Conservation (phyloP, 2,329 filamentous ascomycete species). For the Tolypocladium endophyticum region DNA sequence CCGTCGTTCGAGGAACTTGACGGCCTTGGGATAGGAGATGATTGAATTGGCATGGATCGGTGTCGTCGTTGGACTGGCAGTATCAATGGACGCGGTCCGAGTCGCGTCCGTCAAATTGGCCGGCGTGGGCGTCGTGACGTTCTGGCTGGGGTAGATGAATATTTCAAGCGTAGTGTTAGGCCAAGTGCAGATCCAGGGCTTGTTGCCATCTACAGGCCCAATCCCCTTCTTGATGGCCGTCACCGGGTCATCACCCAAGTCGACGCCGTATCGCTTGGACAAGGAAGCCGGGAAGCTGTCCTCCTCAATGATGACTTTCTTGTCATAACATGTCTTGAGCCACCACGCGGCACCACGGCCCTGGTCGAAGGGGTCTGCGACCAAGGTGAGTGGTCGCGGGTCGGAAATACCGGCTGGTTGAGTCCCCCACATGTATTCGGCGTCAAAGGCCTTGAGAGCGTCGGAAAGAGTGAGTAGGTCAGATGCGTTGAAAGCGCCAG, state of each 20-base stretch:
- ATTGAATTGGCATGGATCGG: conserved; percentile 7
- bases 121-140: conserved; percentile 25
- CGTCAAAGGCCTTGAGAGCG: conserved; percentile 25
- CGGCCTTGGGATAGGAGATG: conserved; percentile 36
- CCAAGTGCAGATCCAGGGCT: conserved; percentile 50
- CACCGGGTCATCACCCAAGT: no score
- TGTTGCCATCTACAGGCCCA: conserved; percentile 33
- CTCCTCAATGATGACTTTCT: conserved; percentile 43
- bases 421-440: conserved; percentile 40
- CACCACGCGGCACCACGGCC: conserved; percentile 45
- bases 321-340: conserved; percentile 40
- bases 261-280: no score
- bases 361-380: conserved; percentile 39
- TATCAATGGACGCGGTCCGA: conserved; percentile 5
- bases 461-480: no score
- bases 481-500: no score
- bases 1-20: conserved; percentile 47
- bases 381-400: conserved; percentile 31
- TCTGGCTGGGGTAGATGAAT: conserved; percentile 46
- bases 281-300: conserved; percentile 19
- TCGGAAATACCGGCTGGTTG: conserved; percentile 35
- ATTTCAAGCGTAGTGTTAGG: conserved; percentile 43
- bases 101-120: conserved; percentile 1
- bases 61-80: conserved; percentile 3
- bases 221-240: conserved; percentile 10